Evolutionary conservation across 192 early-diverging fungal genomes (phyloP).

Genomic region (Oehlia diaphana): DNA sequence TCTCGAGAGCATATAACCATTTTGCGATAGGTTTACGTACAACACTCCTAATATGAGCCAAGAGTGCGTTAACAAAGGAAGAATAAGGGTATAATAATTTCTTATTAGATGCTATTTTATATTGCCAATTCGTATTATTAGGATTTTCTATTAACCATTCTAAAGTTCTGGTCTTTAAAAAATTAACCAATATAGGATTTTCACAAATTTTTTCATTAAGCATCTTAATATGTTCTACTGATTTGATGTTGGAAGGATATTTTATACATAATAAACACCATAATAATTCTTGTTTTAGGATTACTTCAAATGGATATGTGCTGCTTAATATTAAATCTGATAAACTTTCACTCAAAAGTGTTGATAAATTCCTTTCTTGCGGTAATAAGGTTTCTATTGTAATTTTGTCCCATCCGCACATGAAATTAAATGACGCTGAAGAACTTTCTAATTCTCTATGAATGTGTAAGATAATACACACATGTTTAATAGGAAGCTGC

Average conservation of each 20-base stretch:
- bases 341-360: constrained; percentile 9
- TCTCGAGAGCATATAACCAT: constrained; percentile 23
- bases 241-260: constrained; percentile 17
- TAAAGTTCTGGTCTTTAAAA: background rate
- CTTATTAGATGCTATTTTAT: constrained; percentile 20
- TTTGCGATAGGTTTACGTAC: constrained; percentile 29
- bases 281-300: constrained; percentile 27
- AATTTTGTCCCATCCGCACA: constrained; percentile 31
- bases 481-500: constrained; percentile 1
- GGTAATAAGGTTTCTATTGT: constrained; percentile 23
- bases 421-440: constrained; percentile 24
- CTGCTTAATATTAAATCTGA: constrained; percentile 12
- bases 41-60: constrained; percentile 9
- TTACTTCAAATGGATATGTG: constrained; percentile 29
- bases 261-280: constrained; percentile 34
- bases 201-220: constrained; percentile 7
- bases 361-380: constrained; percentile 21
- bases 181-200: constrained; percentile 3
- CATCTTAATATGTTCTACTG: constrained; percentile 26
- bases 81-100: constrained; percentile 21
- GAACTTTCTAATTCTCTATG: constrained; percentile 7
- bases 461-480: constrained; percentile 30
- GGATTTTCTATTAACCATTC: constrained; percentile 14
- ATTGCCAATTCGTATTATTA: constrained; percentile 20
- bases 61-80: constrained; percentile 24